These are phyloP conservation scores for Rhizopogon vinicolor DNA, from an alignment of 768 basidiomycete genomes.

Conservation along the genomic window DNA sequence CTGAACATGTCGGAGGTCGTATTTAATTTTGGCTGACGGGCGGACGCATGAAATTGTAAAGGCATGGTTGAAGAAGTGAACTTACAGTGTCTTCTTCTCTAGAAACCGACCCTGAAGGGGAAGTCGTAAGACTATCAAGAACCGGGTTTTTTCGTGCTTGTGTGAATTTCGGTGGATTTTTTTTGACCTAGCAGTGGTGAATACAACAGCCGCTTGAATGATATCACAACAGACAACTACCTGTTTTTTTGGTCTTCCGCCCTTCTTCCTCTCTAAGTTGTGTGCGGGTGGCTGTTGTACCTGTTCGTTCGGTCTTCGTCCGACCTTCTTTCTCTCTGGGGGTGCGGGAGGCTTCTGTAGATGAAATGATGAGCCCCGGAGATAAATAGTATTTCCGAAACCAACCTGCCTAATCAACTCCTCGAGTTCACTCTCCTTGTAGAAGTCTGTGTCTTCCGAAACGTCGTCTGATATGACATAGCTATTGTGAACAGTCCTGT, in stretches of 20 bases:
- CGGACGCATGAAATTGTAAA: not conserved
- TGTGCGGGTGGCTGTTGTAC: not conserved
- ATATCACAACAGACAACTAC: not conserved
- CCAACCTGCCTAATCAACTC: not conserved
- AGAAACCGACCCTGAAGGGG: not conserved
- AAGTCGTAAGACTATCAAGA: no score
- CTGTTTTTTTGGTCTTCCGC: not conserved
- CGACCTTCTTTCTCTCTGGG: not conserved
- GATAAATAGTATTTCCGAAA: not conserved
- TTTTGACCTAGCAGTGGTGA: no score
- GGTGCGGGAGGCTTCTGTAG: not conserved
- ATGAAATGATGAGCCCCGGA: not conserved
- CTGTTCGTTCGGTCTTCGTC: not conserved
- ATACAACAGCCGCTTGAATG: not conserved
- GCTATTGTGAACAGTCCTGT: not conserved
- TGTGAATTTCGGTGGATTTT: no score
- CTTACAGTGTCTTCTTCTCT: not conserved
- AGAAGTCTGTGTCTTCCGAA: not conserved
- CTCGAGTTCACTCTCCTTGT: not conserved
- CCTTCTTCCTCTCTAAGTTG: not conserved
- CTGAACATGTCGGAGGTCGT: no score
- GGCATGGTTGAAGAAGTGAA: not conserved
- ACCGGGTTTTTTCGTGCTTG: not conserved
- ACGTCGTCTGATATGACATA: not conserved
- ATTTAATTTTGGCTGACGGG: not conserved